Percentiles rank a stretch among this genome's conserved stretches.
phyloP scores from a whole-genome alignment of 1,284 basidiomycete species.

The Amylostereum areolatum region DNA sequence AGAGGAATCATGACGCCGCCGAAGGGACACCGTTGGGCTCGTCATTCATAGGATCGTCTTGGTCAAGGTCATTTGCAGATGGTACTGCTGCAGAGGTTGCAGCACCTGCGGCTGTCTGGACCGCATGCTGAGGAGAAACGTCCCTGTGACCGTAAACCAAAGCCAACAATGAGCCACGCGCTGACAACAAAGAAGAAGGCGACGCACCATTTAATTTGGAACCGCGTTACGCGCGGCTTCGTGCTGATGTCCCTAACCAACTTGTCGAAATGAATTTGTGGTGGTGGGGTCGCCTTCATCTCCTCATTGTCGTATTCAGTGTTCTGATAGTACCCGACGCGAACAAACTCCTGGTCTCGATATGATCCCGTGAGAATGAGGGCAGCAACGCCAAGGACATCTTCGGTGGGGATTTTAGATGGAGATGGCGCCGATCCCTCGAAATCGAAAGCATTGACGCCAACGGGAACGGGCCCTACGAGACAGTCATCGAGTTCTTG shows the following conservation, averaged over 20 bases:
- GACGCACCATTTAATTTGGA: constrained; percentile 79
- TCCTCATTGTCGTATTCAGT: constrained; percentile 96
- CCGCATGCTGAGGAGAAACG: constrained; percentile 49
- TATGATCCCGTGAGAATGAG: constrained; percentile 90
- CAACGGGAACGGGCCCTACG: constrained; percentile 92
- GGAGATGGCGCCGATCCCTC: constrained; percentile 71
- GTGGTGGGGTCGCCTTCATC: constrained; percentile 71
- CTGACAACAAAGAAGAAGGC: neutral
- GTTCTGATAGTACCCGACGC: constrained; percentile 99
- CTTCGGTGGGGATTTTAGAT: constrained; percentile 73
- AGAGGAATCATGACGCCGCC: constrained; percentile 1
- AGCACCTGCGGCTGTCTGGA: constrained; percentile 49
- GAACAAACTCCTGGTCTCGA: constrained; percentile 94
- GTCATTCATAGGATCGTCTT: constrained; percentile 16
- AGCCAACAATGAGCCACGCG: constrained; percentile 2
- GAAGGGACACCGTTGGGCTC: constrained; percentile 7
- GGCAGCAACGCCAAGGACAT: constrained; percentile 86
- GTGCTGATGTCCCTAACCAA: constrained; percentile 85
- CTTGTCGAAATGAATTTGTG: constrained; percentile 69
- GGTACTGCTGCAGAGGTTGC: constrained; percentile 76
- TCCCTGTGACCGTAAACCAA: constrained; percentile 43
- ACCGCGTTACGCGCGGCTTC: constrained; percentile 92
- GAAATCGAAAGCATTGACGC: constrained; percentile 97
- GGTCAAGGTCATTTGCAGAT: constrained; percentile 66
- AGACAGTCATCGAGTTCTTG: constrained; percentile 96